Percentiles rank a stretch among this genome's conserved stretches.
Conservation (phyloP, 2,329 filamentous ascomycete species). For the Zopfia rhizophila region DNA sequence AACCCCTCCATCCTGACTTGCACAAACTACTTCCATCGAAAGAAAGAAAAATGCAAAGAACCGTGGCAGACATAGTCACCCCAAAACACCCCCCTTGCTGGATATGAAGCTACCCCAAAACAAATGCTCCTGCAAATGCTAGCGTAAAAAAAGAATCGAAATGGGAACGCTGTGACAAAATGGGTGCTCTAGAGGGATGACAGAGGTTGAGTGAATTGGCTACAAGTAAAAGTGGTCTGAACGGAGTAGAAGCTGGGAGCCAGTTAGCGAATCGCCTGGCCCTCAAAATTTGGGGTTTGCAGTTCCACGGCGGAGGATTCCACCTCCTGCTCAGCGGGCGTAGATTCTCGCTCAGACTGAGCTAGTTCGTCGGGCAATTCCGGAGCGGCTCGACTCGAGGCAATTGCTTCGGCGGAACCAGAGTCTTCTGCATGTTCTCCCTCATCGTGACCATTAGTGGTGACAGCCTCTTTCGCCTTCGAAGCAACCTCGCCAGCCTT, state of each 20-base stretch:
- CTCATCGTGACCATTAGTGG: constrained; percentile 33
- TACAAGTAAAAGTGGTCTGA: neutral
- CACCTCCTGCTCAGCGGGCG: constrained; percentile 27
- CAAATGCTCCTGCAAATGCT: constrained; percentile 51
- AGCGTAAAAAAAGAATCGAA: constrained; percentile 30
- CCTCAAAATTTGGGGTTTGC: constrained; percentile 35
- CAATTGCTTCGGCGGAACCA: too few species aligned
- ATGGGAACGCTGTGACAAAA: constrained; percentile 6
- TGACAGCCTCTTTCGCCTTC: constrained; percentile 48
- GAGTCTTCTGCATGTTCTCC: constrained; percentile 5
- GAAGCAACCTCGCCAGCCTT: constrained; percentile 47
- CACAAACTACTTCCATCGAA: too few species aligned
- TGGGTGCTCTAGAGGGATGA: too few species aligned
- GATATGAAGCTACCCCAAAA: constrained; percentile 38
- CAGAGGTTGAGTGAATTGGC: neutral
- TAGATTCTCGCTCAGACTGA: constrained; percentile 15
- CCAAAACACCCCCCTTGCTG: constrained; percentile 38
- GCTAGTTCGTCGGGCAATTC: neutral
- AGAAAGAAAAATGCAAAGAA: constrained; percentile 16
- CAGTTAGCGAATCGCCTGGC: constrained; percentile 34
- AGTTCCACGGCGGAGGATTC: constrained; percentile 35
- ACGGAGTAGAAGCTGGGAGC: neutral
- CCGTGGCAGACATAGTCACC: constrained; percentile 13
- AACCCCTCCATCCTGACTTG: too few species aligned
- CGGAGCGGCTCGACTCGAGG: constrained; percentile 15